Base-by-base conservation (phyloP, 805 yeast species). In the Suhomyces pyralidae region DNA sequence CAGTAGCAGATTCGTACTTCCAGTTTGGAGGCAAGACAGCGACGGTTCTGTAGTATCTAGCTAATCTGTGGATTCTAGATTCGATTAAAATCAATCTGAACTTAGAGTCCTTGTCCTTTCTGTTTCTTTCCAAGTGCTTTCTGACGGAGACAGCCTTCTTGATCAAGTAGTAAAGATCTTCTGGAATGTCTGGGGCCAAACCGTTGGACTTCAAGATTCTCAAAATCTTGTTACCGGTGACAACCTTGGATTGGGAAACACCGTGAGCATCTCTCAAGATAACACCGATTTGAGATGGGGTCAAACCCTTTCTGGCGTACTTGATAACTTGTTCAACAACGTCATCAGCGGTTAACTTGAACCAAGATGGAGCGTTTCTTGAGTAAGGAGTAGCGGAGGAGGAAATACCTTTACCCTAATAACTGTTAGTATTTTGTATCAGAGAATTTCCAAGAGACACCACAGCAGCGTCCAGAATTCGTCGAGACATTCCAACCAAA, bases 1-100 rank as follows among this genome's bases (percentile, higher is more conserved):
- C 99, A 76, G 99, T 94, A 77, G 99, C 97, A 68, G 99, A 93
- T 85, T 94, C 99, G 96, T 89, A 94, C 85, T 94, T 94, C 99
- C 99, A 94, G 94, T 88, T 92, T 78, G 99, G 98, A 71, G 99
- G 99, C 76, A 94, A 87, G 72, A 94, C 98, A 74, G 96, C 84
- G 71, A 90, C 97, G 71, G 97, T 90, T 90, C 97, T 93, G 97
- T 94, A 94, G 96, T 94, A 94, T 85, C 99, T 90, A 69, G 99
- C 97, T 78, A 94, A 89, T 88, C 99, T 93, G 96, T 94, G 99
- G 84, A 94, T 94, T 91, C 99, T 92, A 65, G 98, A 93, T 85
- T 94, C 99, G 80, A 94, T 92, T 81, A 94, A 88, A 94, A 94
- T 94, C 76, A 94, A 90, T 88, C 99, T 90, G 96, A 94, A 94